phyloP scores from a whole-genome alignment of 257 asterid species.

The Solanum chaucha region DNA sequence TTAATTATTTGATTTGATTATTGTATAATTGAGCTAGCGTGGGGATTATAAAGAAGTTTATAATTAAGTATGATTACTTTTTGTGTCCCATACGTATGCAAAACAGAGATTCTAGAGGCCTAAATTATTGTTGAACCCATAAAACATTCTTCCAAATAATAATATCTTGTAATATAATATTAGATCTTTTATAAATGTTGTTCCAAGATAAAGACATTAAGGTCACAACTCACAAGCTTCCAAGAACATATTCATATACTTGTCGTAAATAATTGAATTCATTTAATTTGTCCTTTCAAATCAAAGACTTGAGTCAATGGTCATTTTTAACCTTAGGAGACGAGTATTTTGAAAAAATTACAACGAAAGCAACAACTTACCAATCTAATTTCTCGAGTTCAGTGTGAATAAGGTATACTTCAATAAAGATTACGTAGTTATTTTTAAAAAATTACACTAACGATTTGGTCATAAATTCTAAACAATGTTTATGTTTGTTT shows the following conservation, averaged over 20 bases:
- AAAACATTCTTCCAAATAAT: not conserved
- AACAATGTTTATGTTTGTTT: too few relatives aligned
- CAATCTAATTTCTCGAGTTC: not conserved
- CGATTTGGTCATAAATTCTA: not conserved
- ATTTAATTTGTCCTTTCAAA: not conserved
- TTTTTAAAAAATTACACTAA: not conserved
- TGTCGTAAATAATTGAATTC: not conserved
- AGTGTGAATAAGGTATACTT: too few relatives aligned
- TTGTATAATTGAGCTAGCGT: not conserved
- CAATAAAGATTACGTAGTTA: too few relatives aligned
- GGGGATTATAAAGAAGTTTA: not conserved
- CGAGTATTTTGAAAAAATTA: not conserved
- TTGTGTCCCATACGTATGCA: not conserved
- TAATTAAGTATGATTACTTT: not conserved
- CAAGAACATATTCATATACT: not conserved
- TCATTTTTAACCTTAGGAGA: not conserved
- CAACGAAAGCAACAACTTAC: not conserved
- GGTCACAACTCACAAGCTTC: not conserved
- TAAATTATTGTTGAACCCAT: not conserved
- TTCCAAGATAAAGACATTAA: not conserved
- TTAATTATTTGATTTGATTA: not conserved
- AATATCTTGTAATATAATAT: not conserved
- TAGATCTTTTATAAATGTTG: not conserved
- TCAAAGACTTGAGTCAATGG: not conserved
- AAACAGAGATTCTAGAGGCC: not conserved